Evolutionary conservation across 2,329 filamentous ascomycete genomes (phyloP), one percentile per base, ranked within the genome.

Genomic region (Calonectria multiphialidica): DNA sequence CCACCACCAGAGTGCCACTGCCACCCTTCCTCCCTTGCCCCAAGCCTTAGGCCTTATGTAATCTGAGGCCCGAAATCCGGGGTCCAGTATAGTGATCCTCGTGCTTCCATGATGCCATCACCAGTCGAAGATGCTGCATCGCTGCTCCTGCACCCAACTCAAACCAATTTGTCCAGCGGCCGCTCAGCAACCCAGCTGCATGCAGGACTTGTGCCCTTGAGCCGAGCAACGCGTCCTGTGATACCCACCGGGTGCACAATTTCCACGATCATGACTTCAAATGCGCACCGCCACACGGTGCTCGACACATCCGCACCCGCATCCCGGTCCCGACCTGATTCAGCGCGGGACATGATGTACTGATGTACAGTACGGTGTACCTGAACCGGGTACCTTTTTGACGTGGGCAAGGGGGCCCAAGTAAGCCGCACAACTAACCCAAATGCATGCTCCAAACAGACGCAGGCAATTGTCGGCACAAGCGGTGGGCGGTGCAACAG

Each of bases 391-490:
- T 44, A 45, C 57, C 57, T 45, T 42, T 42, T 57, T 50, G 30
- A 21, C 21, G 25, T 33, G 21, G 35, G 40, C 45, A 66, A n/a
- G 18, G 59, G 28, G 33, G 72, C 5, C 28, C 77, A 79, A 79
- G 75, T 79, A 67, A 74, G 66, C 47, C 59, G 59, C 73, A 66
- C 66, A 57, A 67, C 66, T 76, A 71, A 67, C 47, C 64, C 28
- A 35, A 35, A 25, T 47, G 44, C 66, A 72, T 65, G n/a, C 35
- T 59, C 37, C 25, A 28, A 35, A 25, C 53, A 49, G 21, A 55
- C 45, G 53, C 66, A 70, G 73, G 76, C 75, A 79, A 77, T 70
- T 75, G 78, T 78, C 76, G 77, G 77, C 77, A 78, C 35, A 77
- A 25, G 66, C 57, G 40, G 40, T 42, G 57, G 57, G 69, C 55